Percentiles rank a stretch among this genome's conserved stretches.
phyloP scores from a whole-genome alignment of 2,329 filamentous ascomycete genomes.

The Epichloe amarillans region DNA sequence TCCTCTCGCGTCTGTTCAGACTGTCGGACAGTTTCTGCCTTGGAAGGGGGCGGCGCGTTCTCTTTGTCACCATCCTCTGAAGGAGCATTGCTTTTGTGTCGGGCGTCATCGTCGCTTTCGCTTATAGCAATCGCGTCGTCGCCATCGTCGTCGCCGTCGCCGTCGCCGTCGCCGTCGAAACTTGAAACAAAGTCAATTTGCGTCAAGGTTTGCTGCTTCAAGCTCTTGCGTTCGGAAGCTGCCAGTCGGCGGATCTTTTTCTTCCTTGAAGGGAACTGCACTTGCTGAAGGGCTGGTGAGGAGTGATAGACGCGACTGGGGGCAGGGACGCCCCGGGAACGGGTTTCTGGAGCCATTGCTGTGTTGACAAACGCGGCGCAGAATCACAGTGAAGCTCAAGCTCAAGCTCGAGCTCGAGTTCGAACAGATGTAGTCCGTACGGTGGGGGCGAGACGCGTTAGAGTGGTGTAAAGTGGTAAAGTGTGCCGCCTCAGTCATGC shows the following conservation, averaged over 20 bases:
- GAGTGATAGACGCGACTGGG: constrained; percentile 26
- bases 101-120: constrained; percentile 13
- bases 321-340: constrained; percentile 23
- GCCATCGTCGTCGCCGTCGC: constrained; percentile 17
- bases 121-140: constrained; percentile 13
- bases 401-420: not conserved
- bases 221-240: constrained; percentile 12
- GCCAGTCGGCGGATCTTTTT: constrained; percentile 23
- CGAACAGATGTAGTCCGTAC: not conserved
- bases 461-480: not conserved
- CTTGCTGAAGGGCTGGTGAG: constrained; percentile 23
- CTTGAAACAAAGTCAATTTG: constrained; percentile 27
- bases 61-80: constrained; percentile 7
- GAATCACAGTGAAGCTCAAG: not conserved
- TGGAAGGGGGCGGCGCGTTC: constrained; percentile 3
- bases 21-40: not conserved
- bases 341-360: constrained; percentile 17
- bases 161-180: constrained; percentile 19
- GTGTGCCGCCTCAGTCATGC: not conserved
- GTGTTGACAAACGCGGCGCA: not conserved
- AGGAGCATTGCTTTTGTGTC: not conserved
- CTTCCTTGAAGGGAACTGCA: constrained; percentile 23
- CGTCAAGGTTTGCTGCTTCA: constrained; percentile 29
- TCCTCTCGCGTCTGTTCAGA: not conserved
- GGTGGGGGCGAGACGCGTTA: constrained; percentile 1